phyloP scores from a whole-genome alignment of 305 asterid species.

The Nicotiana rustica region DNA sequence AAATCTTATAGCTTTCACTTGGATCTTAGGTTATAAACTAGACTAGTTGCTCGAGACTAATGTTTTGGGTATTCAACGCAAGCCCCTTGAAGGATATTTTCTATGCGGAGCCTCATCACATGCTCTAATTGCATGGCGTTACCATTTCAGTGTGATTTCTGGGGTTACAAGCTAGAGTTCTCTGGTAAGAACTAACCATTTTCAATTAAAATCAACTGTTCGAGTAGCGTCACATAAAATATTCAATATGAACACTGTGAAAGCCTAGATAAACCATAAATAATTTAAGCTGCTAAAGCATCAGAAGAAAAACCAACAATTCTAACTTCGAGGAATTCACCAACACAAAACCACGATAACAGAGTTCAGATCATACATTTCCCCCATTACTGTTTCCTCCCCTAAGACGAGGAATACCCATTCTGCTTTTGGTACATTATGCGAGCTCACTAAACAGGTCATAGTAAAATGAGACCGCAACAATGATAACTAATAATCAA shows the following conservation, averaged over 20 bases:
- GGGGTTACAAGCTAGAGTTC: too few relatives aligned
- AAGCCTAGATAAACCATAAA: background rate
- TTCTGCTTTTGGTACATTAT: background rate
- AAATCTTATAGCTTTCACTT: too few relatives aligned
- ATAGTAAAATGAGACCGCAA: background rate
- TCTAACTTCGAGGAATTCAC: background rate
- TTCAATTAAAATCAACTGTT: background rate
- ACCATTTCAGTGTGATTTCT: too few relatives aligned
- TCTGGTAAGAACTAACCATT: background rate
- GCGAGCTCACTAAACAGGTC: background rate
- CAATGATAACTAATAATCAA: background rate
- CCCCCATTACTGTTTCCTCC: background rate
- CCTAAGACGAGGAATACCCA: background rate
- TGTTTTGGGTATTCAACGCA: background rate
- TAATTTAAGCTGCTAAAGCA: background rate
- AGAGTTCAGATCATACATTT: background rate
- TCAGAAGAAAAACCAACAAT: background rate
- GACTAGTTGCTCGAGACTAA: background rate
- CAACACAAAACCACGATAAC: background rate
- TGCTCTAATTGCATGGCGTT: background rate
- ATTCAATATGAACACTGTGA: background rate
- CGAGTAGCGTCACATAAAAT: background rate
- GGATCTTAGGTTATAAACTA: too few relatives aligned
- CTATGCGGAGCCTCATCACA: background rate
- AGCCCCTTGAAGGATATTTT: conserved; percentile 18